phyloP scores from a whole-genome alignment of 2,329 filamentous ascomycete species.

The Reticulascus tulasneorum region DNA sequence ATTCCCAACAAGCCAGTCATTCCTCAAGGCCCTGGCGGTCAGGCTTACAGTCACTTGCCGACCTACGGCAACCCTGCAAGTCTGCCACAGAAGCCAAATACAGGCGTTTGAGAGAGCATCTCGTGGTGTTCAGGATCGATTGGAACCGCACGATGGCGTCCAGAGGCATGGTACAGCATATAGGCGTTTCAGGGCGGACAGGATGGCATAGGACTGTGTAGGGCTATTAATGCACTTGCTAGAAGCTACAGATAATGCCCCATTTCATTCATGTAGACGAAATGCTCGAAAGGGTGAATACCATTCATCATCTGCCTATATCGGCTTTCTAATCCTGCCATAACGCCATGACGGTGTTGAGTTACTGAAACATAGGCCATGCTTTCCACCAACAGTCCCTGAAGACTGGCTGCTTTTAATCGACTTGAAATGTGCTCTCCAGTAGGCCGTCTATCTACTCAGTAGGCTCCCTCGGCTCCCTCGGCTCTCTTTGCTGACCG shows the following conservation, averaged over 20 bases:
- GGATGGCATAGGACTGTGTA: slow-evolving; percentile 12
- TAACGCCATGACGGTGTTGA: slow-evolving; percentile 17
- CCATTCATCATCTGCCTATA: slow-evolving; percentile 14
- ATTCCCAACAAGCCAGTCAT: slow-evolving; percentile 43
- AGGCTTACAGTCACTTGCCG: slow-evolving; percentile 50
- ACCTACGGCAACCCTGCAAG: slow-evolving; percentile 58
- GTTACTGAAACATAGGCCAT: slow-evolving; percentile 14
- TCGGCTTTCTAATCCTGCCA: slow-evolving; percentile 17
- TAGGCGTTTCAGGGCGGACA: slow-evolving; percentile 9
- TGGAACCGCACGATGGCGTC: no score
- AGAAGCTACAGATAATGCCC: neutral
- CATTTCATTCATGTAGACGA: neutral
- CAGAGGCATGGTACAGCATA: slow-evolving; percentile 13
- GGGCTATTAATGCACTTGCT: slow-evolving; percentile 13
- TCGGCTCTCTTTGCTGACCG: slow-evolving; percentile 43
- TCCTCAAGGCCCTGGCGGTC: slow-evolving; percentile 35
- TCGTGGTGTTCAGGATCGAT: slow-evolving; percentile 8
- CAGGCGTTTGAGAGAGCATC: slow-evolving; percentile 22
- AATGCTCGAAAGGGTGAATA: slow-evolving; percentile 14
- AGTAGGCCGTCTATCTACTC: no score
- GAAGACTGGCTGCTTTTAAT: no score
- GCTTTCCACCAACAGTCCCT: slow-evolving; percentile 15
- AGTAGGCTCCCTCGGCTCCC: slow-evolving; percentile 36
- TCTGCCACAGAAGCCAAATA: slow-evolving; percentile 55
- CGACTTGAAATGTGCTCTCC: no score